Evolutionary conservation across 176 grass and related monocot species (phyloP).

Genomic region (Otatea glauca): DNA sequence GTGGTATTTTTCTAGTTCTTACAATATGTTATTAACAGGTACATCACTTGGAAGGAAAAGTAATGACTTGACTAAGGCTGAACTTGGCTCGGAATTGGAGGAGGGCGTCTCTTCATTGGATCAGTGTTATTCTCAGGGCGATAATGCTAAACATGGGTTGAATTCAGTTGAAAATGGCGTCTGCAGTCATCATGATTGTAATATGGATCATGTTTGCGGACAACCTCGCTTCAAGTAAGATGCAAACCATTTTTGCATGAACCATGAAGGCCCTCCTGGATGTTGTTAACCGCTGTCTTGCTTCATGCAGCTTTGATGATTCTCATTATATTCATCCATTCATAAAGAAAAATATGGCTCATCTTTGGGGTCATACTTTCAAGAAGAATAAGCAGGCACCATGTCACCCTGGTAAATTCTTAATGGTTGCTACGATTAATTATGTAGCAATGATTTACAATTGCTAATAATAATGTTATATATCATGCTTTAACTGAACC

Average conservation of each 20-base stretch:
- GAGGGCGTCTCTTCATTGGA: slow-evolving; percentile 44
- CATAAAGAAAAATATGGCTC: slow-evolving; percentile 70
- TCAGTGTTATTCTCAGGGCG: slow-evolving; percentile 41
- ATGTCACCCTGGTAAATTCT: slow-evolving; percentile 60
- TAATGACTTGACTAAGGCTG: slow-evolving; percentile 35
- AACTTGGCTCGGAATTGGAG: slow-evolving; percentile 21
- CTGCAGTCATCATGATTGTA: slow-evolving; percentile 11
- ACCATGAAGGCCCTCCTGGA: not conserved
- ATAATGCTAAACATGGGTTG: slow-evolving; percentile 35
- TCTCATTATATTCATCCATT: slow-evolving; percentile 76
- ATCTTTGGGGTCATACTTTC: slow-evolving; percentile 51
- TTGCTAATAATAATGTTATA: slow-evolving; percentile 20
- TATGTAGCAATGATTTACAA: not conserved
- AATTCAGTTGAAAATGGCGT: slow-evolving; percentile 56
- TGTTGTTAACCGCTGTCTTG: slow-evolving; percentile 27
- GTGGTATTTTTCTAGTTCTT: slow-evolving; percentile 39
- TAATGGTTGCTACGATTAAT: slow-evolving; percentile 30
- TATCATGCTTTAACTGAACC: slow-evolving; percentile 19
- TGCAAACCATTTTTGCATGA: slow-evolving; percentile 34
- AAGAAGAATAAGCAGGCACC: slow-evolving; percentile 49
- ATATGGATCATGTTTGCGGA: slow-evolving; percentile 30
- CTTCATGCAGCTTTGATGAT: slow-evolving; percentile 65
- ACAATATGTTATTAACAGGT: slow-evolving; percentile 57
- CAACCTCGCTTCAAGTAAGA: slow-evolving; percentile 62
- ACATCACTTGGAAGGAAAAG: slow-evolving; percentile 39